Base-by-base conservation (phyloP, 164 flowering plant species). In the Annona squamosa region DNA sequence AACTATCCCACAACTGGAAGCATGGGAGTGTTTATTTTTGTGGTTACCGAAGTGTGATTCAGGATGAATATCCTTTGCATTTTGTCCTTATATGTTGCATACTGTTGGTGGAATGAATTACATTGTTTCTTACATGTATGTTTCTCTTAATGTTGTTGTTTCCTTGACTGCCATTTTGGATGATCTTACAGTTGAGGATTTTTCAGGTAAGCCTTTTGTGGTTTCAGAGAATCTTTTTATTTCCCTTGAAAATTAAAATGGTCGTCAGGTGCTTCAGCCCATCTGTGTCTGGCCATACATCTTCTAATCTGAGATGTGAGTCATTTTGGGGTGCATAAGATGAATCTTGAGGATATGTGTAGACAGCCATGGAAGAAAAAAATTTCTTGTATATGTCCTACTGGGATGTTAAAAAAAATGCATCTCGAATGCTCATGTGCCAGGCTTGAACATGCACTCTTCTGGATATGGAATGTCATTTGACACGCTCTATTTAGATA, bases 1-100 rank as follows among this genome's bases (percentile, higher is more conserved):
- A 88, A 79, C 86, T 91, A 5, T 93, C 95, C 12, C 98, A 90
- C 84, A 88, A 83, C 73, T 88, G 89, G 85, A 91, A 91, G 74
- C 73, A 79, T 80, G 94, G 92, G 44, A 90, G 93, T 67, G 84
- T 93, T 9, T 86, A 79, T 85, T 88, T 91, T 57, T 68, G 77
- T 68, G 97, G 98, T 4, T 93, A 89, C 78, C 81, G 71, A 66
- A 46, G 84, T 43, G 37, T 17, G 4, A 41, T 46, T 16, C 3
- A 59, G 2, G 73, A 70, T 1, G 86, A 80, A 81, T 88, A 82
- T 86, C 89, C 86, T 87, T 74, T 4, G 12, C 70, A 44, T 59
- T 64, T 26, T 47, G 48, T 6, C 13, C 10, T 46, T 48, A 4
- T n/a, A 3, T 12, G 19, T 17, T 44, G 68, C 47, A 62, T 56